Evolutionary conservation across 1,284 basidiomycete species (phyloP).

Genomic region (Leucoagaricus sp.): DNA sequence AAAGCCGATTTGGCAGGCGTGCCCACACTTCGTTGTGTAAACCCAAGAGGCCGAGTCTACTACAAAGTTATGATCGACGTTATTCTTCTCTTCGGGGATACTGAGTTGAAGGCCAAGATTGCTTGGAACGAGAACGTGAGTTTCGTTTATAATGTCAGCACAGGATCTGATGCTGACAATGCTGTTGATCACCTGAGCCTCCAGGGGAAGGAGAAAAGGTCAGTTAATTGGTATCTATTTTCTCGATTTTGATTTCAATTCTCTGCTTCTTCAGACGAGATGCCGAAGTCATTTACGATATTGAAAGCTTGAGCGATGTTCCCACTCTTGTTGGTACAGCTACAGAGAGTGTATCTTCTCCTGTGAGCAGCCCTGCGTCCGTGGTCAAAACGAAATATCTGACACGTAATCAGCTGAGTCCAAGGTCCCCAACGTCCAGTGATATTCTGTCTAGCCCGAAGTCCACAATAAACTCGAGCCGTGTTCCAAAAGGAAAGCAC

Average conservation of each 20-base stretch:
- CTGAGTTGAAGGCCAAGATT: conserved; percentile 33
- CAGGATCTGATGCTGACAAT: background rate
- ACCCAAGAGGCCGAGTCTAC: conserved; percentile 20
- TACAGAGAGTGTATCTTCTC: no score
- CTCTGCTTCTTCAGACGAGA: background rate
- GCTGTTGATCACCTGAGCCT: background rate
- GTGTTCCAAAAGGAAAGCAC: no score
- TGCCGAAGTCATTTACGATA: conserved; percentile 6
- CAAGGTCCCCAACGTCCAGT: no score
- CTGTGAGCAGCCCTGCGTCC: no score
- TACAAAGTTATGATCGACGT: conserved; percentile 42
- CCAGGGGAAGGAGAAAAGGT: conserved; percentile 12
- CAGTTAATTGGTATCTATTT: background rate
- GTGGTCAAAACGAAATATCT: no score
- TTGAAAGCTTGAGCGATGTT: background rate
- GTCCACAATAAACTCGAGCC: no score
- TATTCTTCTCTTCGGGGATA: conserved; percentile 47
- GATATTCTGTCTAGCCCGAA: no score
- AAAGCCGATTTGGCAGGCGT: conserved; percentile 42
- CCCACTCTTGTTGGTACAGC: no score
- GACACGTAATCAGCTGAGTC: no score
- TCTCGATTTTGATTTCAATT: background rate
- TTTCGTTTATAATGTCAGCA: background rate
- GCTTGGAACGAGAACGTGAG: conserved; percentile 31
- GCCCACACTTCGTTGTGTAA: conserved; percentile 11